Conservation (phyloP, 2,329 filamentous ascomycete genomes). For the Diaporthe sp. region DNA sequence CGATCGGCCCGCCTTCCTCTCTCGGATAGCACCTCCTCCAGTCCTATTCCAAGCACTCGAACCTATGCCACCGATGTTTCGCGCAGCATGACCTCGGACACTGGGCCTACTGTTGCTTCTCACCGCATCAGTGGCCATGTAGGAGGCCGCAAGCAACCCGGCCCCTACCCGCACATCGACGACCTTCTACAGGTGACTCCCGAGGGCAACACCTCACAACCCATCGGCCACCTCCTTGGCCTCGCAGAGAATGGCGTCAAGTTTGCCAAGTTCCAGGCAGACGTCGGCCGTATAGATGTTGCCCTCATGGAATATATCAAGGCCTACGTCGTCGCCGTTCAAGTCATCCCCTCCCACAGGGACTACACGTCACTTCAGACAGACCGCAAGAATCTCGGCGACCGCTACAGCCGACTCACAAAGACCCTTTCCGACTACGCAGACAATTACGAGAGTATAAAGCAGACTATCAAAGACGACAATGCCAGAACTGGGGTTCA, state of each 20-base stretch:
- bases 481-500: slow-evolving; percentile 73
- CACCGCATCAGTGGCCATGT: slow-evolving; percentile 34
- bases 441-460: slow-evolving; percentile 69
- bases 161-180: slow-evolving; percentile 66
- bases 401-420: slow-evolving; percentile 65
- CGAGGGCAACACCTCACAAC: slow-evolving; percentile 63
- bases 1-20: background rate
- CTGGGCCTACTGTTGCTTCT: slow-evolving; percentile 24
- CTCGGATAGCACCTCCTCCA: background rate
- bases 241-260: slow-evolving; percentile 67
- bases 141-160: slow-evolving; percentile 22
- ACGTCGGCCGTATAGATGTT: slow-evolving; percentile 77
- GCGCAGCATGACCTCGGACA: slow-evolving; percentile 28
- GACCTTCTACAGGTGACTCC: slow-evolving; percentile 63
- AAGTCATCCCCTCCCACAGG: slow-evolving; percentile 79
- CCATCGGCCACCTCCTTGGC: slow-evolving; percentile 67
- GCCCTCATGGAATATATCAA: slow-evolving; percentile 89
- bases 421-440: slow-evolving; percentile 64
- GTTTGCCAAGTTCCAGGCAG: slow-evolving; percentile 73
- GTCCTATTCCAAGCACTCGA: background rate
- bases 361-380: slow-evolving; percentile 77
- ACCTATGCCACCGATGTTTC: slow-evolving; percentile 31
- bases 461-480: slow-evolving; percentile 72
- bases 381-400: slow-evolving; percentile 63
- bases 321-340: slow-evolving; percentile 79